phyloP scores from a whole-genome alignment of 106 monocot genomes.

The Dioscorea dumetorum region DNA sequence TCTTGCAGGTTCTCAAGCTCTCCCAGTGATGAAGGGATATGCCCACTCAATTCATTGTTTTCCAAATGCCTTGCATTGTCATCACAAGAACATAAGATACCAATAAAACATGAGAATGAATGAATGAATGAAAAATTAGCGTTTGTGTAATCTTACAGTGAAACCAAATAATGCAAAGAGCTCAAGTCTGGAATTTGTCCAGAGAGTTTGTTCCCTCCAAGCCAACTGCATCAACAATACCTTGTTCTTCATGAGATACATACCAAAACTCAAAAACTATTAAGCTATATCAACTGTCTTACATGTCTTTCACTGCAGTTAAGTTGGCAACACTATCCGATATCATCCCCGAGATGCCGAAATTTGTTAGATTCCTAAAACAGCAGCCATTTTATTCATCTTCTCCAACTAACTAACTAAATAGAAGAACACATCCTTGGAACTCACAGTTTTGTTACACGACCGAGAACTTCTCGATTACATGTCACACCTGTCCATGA shows the following conservation, averaged over 20 bases:
- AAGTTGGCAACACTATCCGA: slow-evolving; percentile 29
- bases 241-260: neutral
- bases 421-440: neutral
- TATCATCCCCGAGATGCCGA: slow-evolving; percentile 39
- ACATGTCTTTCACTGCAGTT: slow-evolving; percentile 46
- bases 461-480: slow-evolving; percentile 6
- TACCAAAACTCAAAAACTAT: too few relatives aligned
- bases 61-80: slow-evolving; percentile 37
- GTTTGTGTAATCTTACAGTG: slow-evolving; percentile 39
- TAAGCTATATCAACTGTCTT: slow-evolving; percentile 1
- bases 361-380: slow-evolving; percentile 41
- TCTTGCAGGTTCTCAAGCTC: slow-evolving; percentile 32
- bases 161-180: slow-evolving; percentile 30
- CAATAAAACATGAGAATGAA: neutral
- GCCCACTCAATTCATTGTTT: slow-evolving; percentile 41
- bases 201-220: slow-evolving; percentile 54
- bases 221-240: slow-evolving; percentile 25
- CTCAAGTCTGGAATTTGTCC: slow-evolving; percentile 66
- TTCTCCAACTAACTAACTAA: neutral
- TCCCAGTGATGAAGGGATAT: slow-evolving; percentile 37
- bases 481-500: slow-evolving; percentile 62
- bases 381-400: neutral
- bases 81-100: slow-evolving; percentile 1
- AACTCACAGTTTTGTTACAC: slow-evolving; percentile 42
- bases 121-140: slow-evolving; percentile 6